Base-by-base conservation (phyloP, 116 monocot genomes). In the Cymodocea nodosa region DNA sequence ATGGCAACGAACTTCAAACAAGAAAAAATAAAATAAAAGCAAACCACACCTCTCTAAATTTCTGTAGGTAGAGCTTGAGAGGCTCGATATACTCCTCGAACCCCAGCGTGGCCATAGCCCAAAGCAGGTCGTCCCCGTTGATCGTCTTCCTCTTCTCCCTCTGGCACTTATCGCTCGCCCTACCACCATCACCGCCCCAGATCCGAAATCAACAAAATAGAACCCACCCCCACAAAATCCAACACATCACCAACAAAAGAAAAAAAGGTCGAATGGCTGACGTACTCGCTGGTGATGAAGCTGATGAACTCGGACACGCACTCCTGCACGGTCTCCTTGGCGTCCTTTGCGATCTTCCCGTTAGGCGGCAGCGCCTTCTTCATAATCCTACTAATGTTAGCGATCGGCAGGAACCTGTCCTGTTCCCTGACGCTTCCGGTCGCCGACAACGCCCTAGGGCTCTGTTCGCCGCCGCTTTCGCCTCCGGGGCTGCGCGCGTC, bases 71-170 rank as follows among this genome's bases (percentile, higher is more conserved):
- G 36, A 75, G 34, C 64, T 80, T 86, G 34, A 86, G 63, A 14
- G 86, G 86, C 24, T 86, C 86, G 35, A 86, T 83, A 53, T 86
- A 86, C 25, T 86, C 86, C 73, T 86, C 86, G 68, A 86, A 86
- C 19, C 86, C 86, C 36, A 86, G 61, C 3, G 86, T 86, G 23
- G 77, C 82, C 86, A 86, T 86, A 35, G 86, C 82, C 82, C 82
- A 86, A 5, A 86, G 80, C 60, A 86, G 57, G 80, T 86, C 86
- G 56, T 86, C 82, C 3, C 86, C 86, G 51, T 86, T 86, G 18
- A 86, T 82, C 35, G 86, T 86, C 75, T 86, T 86, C 70, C 86
- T 71, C 70, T 86, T 86, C 75, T 86, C 86, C 63, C 74, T 79
- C 79, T 82, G 86, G 62, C 86, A 86, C 75, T 86, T 86, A 63